These are phyloP conservation scores for Fragilaria crotonensis DNA, from an alignment of 108 stramenopile species.

Conservation along the genomic window DNA sequence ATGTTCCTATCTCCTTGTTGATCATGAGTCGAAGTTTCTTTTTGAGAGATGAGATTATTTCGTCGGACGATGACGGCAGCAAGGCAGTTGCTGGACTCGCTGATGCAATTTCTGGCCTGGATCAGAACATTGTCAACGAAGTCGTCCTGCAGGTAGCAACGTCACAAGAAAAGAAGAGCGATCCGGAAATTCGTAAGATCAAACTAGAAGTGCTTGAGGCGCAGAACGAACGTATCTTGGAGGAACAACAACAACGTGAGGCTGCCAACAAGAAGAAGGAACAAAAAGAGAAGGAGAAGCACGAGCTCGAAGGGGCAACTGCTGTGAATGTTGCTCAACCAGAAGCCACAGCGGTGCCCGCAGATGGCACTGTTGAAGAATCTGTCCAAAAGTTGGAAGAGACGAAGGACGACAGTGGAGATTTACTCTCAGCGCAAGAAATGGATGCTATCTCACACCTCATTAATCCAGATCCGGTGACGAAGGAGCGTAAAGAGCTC, in stretches of 20 bases:
- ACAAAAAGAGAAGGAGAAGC: slow-evolving; percentile 28
- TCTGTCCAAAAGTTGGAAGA: slow-evolving; percentile 14
- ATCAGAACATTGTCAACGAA: slow-evolving; percentile 92
- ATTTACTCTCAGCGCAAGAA: slow-evolving; percentile 59
- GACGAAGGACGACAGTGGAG: slow-evolving; percentile 11
- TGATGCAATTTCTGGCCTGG: slow-evolving; percentile 91
- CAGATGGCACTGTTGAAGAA: slow-evolving; percentile 30
- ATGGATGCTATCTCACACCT: slow-evolving; percentile 79
- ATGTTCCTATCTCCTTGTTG: slow-evolving; percentile 92
- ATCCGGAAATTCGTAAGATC: slow-evolving; percentile 70
- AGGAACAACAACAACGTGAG: slow-evolving; percentile 54
- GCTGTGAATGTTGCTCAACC: slow-evolving; percentile 8
- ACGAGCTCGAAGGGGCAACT: slow-evolving; percentile 8
- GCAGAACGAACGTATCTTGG: slow-evolving; percentile 74
- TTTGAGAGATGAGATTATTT: slow-evolving; percentile 62
- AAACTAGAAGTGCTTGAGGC: slow-evolving; percentile 72
- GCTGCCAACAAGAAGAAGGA: slow-evolving; percentile 49
- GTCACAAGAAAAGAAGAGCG: slow-evolving; percentile 59
- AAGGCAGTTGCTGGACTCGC: slow-evolving; percentile 72
- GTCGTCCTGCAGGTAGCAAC: slow-evolving; percentile 91
- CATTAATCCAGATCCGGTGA: slow-evolving; percentile 69
- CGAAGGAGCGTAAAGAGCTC: slow-evolving; percentile 66
- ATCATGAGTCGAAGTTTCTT: slow-evolving; percentile 97
- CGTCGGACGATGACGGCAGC: slow-evolving; percentile 22
- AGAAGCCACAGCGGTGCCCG: slow-evolving; percentile 15